Base-by-base conservation (phyloP, 345 rosid genomes). In the Boechera divaricarpa region DNA sequence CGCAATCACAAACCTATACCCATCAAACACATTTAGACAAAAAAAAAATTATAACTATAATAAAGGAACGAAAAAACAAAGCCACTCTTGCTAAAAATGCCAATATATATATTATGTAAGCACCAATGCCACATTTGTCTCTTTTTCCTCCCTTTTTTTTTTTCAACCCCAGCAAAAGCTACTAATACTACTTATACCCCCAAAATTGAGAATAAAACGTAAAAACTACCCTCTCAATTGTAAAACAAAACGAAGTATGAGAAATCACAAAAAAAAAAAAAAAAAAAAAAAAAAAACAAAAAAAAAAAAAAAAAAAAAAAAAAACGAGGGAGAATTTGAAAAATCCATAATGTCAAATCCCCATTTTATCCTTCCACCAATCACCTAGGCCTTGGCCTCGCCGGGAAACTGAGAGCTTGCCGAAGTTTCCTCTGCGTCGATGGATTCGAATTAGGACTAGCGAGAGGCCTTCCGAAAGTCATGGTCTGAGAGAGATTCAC, bases 401-500 rank as follows among this genome's bases (percentile, higher is more conserved):
- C 82, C 13, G 98, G 97, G 57, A 91, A 91, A 28, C 94, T 85
- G 3, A 78, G 82, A 49, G 91, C 85, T 79, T 81, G 96, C 70
- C 87, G 78, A 56, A 94, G 96, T 72, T 77, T 90, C 47, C 90
- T 83, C 54, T 82, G 90, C 26, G 84, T 38, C 9, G 78, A 72
- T 2, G 87, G 90, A 49, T 3, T 74, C 4, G 70, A 13, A 6
- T 38, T 60, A 8, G 77, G 51, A 24, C 11, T 51, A 21, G 44
- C 24, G 2, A 18, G 0, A 16, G 82, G 78, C 54, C 18, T 75
- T 65, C 87, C 92, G 0, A 90, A 76, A 4, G 68, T 69, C 84
- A 86, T 79, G n/a, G 98, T 86, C 77, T 91, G 99, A 33, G 99
- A 96, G n/a, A 87, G 92, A 61, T 82, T 87, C 73, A 96, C 94